A percentile compares a stretch with the other conserved stretches of the same genome.
phyloP scores from a whole-genome alignment of 805 yeast genomes.

The Barnettozyma californica region DNA sequence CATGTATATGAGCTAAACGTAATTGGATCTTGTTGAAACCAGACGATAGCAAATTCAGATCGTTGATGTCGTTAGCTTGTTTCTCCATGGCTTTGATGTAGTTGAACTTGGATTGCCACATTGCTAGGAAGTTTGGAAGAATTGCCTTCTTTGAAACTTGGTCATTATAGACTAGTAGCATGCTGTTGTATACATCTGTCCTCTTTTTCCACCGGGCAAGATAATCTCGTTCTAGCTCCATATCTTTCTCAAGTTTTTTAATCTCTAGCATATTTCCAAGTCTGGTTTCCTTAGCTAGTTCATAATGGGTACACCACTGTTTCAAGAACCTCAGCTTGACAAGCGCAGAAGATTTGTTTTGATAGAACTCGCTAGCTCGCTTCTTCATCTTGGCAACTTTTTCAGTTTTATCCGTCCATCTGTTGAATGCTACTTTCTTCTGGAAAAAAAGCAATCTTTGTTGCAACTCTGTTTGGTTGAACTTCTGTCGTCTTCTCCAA shows the following conservation, averaged over 20 bases:
- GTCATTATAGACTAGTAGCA: conserved; percentile 10
- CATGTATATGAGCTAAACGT: conserved; percentile 11
- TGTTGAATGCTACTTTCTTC: conserved; percentile 8
- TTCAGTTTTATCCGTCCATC: conserved; percentile 1
- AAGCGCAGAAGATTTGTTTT: not conserved
- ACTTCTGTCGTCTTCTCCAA: conserved; percentile 11
- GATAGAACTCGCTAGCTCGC: not conserved
- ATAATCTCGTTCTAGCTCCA: not conserved
- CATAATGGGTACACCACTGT: not conserved
- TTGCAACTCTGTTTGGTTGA: not conserved
- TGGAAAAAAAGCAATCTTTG: conserved; percentile 7
- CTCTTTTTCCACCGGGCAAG: conserved; percentile 12
- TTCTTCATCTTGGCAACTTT: not conserved
- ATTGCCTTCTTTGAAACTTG: conserved; percentile 1
- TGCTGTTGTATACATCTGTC: not conserved
- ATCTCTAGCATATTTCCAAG: conserved; percentile 1
- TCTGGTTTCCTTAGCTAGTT: conserved; percentile 1
- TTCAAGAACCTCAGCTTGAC: not conserved
- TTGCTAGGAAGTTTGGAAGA: conserved; percentile 7
- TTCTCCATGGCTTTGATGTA: conserved; percentile 11
- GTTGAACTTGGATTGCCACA: conserved; percentile 15
- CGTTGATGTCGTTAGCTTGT: conserved; percentile 23
- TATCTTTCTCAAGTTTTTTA: not conserved
- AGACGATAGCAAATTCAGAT: conserved; percentile 19
- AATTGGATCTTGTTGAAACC: conserved; percentile 24